Evolutionary conservation across 1,284 basidiomycete genomes (phyloP), one percentile per base, ranked within the genome.

Genomic region (Coniferiporia weirii): DNA sequence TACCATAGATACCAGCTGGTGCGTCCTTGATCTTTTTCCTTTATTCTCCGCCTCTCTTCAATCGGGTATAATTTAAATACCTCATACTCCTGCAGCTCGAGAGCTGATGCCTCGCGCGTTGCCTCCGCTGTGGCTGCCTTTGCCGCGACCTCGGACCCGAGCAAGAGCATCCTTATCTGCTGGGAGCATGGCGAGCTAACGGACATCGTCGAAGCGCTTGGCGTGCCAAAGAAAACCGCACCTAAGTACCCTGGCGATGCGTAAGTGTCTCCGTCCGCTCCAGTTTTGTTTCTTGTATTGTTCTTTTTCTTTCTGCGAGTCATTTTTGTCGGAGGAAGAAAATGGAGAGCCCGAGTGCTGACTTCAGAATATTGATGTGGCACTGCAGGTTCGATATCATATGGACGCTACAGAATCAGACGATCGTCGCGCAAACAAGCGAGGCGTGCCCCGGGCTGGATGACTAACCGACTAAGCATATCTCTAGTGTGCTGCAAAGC

Each of bases 71-170:
- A 19, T 13, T 40, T 4, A n/a, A n/a, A n/a, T n/a, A n/a, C n/a
- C n/a, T n/a, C n/a, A n/a, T n/a, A 53, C 13, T 20, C 17, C 36
- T 20, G 6, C 22, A 64, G 69, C 61, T 65, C 70, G 27, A 64
- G 66, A 27, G 66, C 70, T 44, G 71, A 72, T 38, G 49, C 64
- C 10, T 54, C 64, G 46, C 71, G 71, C 57, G 71, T 68, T 1
- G 52, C 57, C 9, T 40, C 57, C 10, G 57, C 63, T 35, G 65
- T 72, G 10, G 47, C 58, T n/a, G 52, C 56, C 27, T 70, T 68
- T n/a, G 65, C 62, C 5, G 52, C 54, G 20, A 19, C 6, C 1
- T 63, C 62, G n/a, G 46, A 32, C 22, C 15, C 19, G 32, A 65
- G 67, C 27, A 27, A 27, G 27, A 27, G 27, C 34, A 55, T 68